Evolutionary conservation across 148 eudicot genomes (phyloP).

Genomic region (Rhododendron kiyosumense): DNA sequence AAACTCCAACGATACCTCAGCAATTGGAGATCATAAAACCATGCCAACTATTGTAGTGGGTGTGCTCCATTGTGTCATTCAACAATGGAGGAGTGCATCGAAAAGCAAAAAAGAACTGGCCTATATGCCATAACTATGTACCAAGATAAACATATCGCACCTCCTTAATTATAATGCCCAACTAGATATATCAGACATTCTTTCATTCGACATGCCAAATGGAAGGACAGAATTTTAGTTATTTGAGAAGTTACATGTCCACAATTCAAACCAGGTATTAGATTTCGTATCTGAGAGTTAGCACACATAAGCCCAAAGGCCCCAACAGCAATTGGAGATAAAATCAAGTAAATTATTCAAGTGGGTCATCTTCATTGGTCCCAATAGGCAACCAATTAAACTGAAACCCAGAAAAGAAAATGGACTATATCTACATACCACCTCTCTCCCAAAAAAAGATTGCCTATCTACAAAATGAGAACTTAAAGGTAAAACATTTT

Average conservation of each 20-base stretch:
- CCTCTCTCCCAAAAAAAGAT: background rate
- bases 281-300: background rate
- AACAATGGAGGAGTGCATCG: background rate
- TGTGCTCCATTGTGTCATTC: background rate
- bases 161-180: background rate
- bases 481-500: background rate
- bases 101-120: background rate
- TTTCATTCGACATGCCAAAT: background rate
- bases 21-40: background rate
- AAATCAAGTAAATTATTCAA: background rate
- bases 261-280: background rate
- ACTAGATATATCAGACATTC: background rate
- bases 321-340: background rate
- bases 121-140: background rate
- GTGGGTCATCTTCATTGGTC: conserved; percentile 6
- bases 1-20: background rate
- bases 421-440: background rate
- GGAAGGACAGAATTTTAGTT: background rate
- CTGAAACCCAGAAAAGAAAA: background rate
- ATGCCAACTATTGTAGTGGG: background rate
- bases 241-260: background rate
- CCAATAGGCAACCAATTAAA: background rate
- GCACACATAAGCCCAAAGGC: background rate
- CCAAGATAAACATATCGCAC: background rate
- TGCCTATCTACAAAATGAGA: background rate